Conservation (phyloP, 2,329 filamentous ascomycete genomes). For the Talaromyces sp. region DNA sequence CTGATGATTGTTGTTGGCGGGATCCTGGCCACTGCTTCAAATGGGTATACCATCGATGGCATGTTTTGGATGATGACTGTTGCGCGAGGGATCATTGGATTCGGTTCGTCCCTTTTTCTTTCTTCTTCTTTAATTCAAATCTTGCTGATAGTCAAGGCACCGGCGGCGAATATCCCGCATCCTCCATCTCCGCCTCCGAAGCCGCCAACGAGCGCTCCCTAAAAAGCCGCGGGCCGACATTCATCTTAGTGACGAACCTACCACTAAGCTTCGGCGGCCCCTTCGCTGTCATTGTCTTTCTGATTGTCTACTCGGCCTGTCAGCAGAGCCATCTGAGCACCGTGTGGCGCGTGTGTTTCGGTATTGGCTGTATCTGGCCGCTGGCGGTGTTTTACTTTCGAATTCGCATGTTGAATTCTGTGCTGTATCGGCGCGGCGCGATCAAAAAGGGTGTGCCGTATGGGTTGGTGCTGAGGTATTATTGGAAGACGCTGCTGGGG, state of each 20-base stretch:
- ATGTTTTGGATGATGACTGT: constrained; percentile 53
- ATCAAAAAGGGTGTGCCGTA: constrained; percentile 52
- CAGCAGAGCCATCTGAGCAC: constrained; percentile 32
- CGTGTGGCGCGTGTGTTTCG: constrained; percentile 48
- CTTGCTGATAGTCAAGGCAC: constrained; percentile 19
- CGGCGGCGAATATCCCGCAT: constrained; percentile 46
- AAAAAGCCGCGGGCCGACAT: constrained; percentile 36
- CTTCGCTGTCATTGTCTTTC: constrained; percentile 41
- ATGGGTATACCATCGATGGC: constrained; percentile 42
- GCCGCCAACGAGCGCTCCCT: constrained; percentile 44
- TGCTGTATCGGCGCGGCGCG: constrained; percentile 48
- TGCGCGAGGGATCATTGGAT: constrained; percentile 44
- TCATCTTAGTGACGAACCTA: constrained; percentile 46
- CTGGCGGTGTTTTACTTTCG: constrained; percentile 54
- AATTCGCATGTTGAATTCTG: constrained; percentile 49
- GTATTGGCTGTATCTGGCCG: constrained; percentile 46
- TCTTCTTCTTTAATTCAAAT: neutral
- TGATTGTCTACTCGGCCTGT: constrained; percentile 42
- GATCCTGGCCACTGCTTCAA: constrained; percentile 41
- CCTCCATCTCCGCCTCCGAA: constrained; percentile 43
- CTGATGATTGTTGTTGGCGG: constrained; percentile 43
- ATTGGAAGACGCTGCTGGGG: constrained; percentile 51
- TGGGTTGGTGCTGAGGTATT: constrained; percentile 46
- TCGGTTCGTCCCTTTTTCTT: constrained; percentile 25
- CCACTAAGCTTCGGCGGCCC: constrained; percentile 37